Percentiles rank a stretch among this genome's conserved stretches.
phyloP scores from a whole-genome alignment of 208 protist genomes.

The Strigomonas galati region DNA sequence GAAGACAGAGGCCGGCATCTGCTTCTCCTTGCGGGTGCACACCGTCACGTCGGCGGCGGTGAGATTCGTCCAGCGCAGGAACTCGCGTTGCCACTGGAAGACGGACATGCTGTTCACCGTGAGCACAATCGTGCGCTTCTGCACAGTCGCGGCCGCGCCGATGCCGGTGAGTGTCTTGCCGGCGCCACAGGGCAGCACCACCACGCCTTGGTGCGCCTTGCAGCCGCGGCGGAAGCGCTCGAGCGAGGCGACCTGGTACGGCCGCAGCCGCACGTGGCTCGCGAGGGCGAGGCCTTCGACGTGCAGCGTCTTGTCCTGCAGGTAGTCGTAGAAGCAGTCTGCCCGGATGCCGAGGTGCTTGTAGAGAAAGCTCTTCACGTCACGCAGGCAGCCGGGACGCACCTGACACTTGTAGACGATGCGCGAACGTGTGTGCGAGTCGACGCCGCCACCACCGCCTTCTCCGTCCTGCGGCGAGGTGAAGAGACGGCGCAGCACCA shows the following conservation, averaged over 20 bases:
- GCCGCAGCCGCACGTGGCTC: slow-evolving; percentile 65
- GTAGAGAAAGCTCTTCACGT: slow-evolving; percentile 76
- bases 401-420: slow-evolving; percentile 85
- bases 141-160: slow-evolving; percentile 91
- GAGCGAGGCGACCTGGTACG: slow-evolving; percentile 83
- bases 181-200: slow-evolving; percentile 99
- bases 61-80: slow-evolving; percentile 91
- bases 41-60: slow-evolving; percentile 66
- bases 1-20: slow-evolving; percentile 85
- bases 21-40: slow-evolving; percentile 81
- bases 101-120: slow-evolving; percentile 96
- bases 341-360: slow-evolving; percentile 67
- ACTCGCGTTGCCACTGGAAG: slow-evolving; percentile 96
- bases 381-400: slow-evolving; percentile 54
- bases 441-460: background rate
- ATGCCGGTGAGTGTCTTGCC: slow-evolving; percentile 99
- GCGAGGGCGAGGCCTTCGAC: slow-evolving; percentile 55
- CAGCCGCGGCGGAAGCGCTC: slow-evolving; percentile 77
- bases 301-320: slow-evolving; percentile 60
- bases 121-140: slow-evolving; percentile 94
- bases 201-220: slow-evolving; percentile 94
- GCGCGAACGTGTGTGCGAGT: slow-evolving; percentile 13
- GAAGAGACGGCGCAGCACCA: slow-evolving; percentile 41
- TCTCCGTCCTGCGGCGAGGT: background rate
- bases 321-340: slow-evolving; percentile 87